Conservation (phyloP, 768 basidiomycete genomes). For the Boletellus ananas region DNA sequence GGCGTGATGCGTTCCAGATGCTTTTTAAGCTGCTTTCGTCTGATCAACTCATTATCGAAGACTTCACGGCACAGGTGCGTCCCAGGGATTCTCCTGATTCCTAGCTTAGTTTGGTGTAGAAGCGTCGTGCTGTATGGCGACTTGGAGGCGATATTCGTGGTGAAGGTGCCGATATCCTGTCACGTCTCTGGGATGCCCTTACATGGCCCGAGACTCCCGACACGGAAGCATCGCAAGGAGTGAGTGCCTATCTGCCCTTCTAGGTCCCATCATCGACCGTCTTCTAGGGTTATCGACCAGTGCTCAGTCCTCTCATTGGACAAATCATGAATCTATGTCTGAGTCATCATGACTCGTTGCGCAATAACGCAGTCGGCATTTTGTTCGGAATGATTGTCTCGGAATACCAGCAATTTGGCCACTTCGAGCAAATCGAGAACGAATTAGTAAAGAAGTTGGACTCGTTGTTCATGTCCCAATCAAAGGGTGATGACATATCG, state of each 20-base stretch:
- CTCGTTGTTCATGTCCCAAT: conserved; percentile 88
- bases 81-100: not conserved
- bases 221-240: conserved; percentile 54
- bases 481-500: conserved; percentile 86
- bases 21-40: conserved; percentile 83
- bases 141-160: conserved; percentile 95
- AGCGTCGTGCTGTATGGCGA: conserved; percentile 93
- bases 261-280: not conserved
- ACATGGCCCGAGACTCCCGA: conserved; percentile 68
- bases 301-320: conserved; percentile 80
- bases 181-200: conserved; percentile 81
- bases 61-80: conserved; percentile 86
- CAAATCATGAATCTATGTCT: conserved; percentile 89
- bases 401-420: conserved; percentile 78
- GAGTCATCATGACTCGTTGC: conserved; percentile 90
- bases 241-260: conserved; percentile 34
- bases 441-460: conserved; percentile 91
- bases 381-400: conserved; percentile 95
- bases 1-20: conserved; percentile 80
- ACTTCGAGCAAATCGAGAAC: conserved; percentile 88
- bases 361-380: conserved; percentile 87
- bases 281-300: conserved; percentile 75
- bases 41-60: conserved; percentile 89
- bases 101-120: conserved; percentile 42
- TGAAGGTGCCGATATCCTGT: conserved; percentile 78